These are phyloP conservation scores for Candida namnaoensis DNA, from an alignment of 805 yeast species.

Conservation along the genomic window DNA sequence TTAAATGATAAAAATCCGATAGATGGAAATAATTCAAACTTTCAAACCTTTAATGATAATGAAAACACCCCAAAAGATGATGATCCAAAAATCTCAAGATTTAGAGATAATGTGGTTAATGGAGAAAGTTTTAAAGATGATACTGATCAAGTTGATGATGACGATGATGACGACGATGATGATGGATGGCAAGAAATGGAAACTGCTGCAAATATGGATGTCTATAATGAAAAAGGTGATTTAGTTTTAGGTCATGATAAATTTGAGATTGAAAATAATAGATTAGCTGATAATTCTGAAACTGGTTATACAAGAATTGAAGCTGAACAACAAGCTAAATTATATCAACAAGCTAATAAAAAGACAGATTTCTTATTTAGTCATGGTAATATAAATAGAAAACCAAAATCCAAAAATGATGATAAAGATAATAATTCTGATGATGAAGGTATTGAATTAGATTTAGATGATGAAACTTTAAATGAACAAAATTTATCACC, in stretches of 20 bases:
- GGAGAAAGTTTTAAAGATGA: no score
- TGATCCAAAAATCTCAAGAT: no score
- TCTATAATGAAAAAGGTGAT: conserved; percentile 76
- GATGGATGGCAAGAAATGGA: conserved; percentile 83
- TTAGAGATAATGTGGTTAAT: no score
- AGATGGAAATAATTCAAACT: no score
- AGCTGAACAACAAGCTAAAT: conserved; percentile 77
- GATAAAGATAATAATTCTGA: conserved; percentile 29
- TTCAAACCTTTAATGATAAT: no score
- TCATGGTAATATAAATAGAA: background rate
- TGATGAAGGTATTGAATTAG: conserved; percentile 8
- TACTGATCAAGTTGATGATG: background rate
- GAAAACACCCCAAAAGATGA: no score
- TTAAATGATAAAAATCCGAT: no score
- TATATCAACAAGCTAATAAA: conserved; percentile 46
- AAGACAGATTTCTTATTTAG: conserved; percentile 49
- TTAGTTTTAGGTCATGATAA: conserved; percentile 22
- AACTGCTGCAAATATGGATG: conserved; percentile 65
- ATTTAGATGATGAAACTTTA: conserved; percentile 21
- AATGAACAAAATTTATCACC: conserved; percentile 32
- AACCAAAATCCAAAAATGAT: background rate
- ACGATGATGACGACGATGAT: conserved; percentile 15
- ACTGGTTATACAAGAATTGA: conserved; percentile 83
- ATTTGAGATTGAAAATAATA: conserved; percentile 9
- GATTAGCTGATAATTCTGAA: conserved; percentile 29